A percentile compares a stretch with the other conserved stretches of the same genome.
Conservation (phyloP, 305 asterid species). For the Fraxinus dipetala region DNA sequence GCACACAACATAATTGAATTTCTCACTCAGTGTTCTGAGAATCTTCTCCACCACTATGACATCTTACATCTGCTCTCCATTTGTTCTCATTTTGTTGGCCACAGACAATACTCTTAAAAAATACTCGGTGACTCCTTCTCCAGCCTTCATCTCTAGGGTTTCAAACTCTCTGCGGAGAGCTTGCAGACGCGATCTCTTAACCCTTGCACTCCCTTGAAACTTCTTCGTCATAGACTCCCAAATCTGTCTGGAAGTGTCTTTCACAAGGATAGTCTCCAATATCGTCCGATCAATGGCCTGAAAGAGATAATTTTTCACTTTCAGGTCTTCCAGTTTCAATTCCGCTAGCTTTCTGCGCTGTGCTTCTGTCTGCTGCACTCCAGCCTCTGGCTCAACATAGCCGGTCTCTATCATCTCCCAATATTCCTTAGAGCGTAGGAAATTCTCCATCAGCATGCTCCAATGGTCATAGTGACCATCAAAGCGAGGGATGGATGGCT, state of each 20-base stretch:
- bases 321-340: background rate
- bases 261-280: background rate
- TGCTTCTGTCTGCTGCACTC: background rate
- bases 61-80: too few species aligned
- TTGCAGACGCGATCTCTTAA: background rate
- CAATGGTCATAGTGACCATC: background rate
- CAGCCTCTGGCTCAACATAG: background rate
- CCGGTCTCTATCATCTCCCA: background rate
- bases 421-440: background rate
- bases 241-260: background rate
- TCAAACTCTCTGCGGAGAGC: background rate
- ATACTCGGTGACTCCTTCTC: too few species aligned
- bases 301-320: background rate
- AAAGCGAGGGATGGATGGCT: background rate
- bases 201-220: background rate
- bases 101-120: too few species aligned
- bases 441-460: background rate
- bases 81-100: too few species aligned
- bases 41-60: too few species aligned
- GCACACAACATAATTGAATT: too few species aligned
- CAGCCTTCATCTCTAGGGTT: background rate
- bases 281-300: background rate
- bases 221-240: background rate
- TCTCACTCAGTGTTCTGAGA: too few species aligned
- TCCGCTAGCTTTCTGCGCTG: background rate